Percentiles rank a stretch among this genome's conserved stretches.
Evolutionary conservation across 305 asterid genomes (phyloP).

Genomic region (Rubia tinctorum): DNA sequence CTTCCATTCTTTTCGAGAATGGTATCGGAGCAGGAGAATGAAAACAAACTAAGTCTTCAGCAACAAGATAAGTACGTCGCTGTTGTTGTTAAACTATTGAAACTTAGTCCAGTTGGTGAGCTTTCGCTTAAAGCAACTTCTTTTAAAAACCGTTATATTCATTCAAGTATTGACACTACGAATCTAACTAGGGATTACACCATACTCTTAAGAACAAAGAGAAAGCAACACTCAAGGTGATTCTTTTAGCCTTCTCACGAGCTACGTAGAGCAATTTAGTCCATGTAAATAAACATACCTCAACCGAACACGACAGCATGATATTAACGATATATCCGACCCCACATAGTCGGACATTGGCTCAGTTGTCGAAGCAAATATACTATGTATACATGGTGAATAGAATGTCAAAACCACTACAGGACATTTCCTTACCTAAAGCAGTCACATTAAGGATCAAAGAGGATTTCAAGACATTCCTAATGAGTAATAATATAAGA

Average conservation of each 20-base stretch:
- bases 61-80: neutral
- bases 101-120: neutral
- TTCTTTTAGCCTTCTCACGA: neutral
- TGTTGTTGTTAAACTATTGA: neutral
- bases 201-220: neutral
- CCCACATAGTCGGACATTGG: neutral
- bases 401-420: neutral
- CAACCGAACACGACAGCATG: too few relatives aligned
- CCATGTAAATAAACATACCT: too few relatives aligned
- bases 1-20: neutral
- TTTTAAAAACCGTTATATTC: neutral
- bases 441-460: neutral
- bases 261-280: neutral
- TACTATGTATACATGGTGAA: neutral
- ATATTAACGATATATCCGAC: too few relatives aligned
- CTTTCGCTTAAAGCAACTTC: neutral
- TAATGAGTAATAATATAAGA: neutral
- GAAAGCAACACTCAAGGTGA: neutral
- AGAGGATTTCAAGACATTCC: neutral
- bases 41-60: neutral
- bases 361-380: neutral
- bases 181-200: neutral
- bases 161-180: neutral
- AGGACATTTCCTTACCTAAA: neutral
- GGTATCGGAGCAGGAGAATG: neutral